Percentiles rank a stretch among this genome's conserved stretches.
Conservation (phyloP, 768 basidiomycete species). For the Podaxis sp. region DNA sequence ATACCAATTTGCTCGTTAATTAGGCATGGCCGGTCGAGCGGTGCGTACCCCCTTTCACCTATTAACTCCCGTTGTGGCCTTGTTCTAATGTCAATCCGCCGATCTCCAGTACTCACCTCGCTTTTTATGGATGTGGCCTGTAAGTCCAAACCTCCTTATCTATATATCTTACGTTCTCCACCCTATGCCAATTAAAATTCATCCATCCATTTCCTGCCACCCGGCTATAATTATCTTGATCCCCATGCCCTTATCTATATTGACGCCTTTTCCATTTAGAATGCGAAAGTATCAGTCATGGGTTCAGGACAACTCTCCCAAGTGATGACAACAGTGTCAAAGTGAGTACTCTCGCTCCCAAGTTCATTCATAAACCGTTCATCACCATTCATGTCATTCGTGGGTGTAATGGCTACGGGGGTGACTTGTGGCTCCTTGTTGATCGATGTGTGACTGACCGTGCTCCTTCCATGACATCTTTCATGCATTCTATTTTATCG, state of each 20-base stretch:
- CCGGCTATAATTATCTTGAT: conserved; percentile 8
- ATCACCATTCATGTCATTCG: neutral
- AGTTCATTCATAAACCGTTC: neutral
- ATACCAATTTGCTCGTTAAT: neutral
- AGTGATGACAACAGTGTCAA: conserved; percentile 89
- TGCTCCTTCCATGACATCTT: neutral
- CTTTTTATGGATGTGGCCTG: conserved; percentile 99
- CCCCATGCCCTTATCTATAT: neutral
- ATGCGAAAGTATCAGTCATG: conserved; percentile 94
- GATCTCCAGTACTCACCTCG: conserved; percentile 76
- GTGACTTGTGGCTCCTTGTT: neutral
- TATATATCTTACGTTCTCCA: neutral
- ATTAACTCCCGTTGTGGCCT: neutral
- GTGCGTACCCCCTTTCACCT: conserved; percentile 43
- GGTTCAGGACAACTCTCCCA: conserved; percentile 89
- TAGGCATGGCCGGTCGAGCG: conserved; percentile 90
- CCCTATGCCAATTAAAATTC: neutral
- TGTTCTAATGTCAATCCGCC: neutral
- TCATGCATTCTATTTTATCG: neutral
- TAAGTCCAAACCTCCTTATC: conserved; percentile 31
- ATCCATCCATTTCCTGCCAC: neutral
- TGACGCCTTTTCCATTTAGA: conserved; percentile 35
- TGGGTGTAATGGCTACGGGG: too few species aligned
- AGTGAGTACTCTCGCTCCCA: conserved; percentile 36
- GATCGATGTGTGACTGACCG: neutral